These are phyloP conservation scores for Elongisporangium prolatum DNA, from an alignment of 352 stramenopile species.

Conservation along the genomic window DNA sequence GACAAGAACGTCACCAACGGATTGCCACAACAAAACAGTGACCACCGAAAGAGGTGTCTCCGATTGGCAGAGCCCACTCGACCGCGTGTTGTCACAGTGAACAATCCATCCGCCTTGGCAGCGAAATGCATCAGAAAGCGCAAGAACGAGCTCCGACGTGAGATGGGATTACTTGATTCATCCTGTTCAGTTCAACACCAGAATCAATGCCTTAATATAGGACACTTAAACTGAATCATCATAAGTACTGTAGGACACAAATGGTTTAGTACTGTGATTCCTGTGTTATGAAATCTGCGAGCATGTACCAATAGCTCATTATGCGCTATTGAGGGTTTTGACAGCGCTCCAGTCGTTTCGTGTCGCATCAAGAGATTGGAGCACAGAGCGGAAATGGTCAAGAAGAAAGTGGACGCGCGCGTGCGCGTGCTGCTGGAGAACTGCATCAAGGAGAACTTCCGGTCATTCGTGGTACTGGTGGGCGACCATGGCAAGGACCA, in stretches of 20 bases:
- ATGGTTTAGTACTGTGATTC: neutral
- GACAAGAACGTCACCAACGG: neutral
- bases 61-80: neutral
- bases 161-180: no score
- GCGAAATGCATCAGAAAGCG: no score
- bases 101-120: neutral
- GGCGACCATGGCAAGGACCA: constrained; percentile 99
- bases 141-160: no score
- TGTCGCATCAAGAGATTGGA: neutral
- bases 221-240: neutral
- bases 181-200: neutral
- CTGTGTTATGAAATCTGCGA: neutral
- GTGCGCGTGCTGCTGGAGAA: constrained; percentile 98
- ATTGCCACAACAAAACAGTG: no score
- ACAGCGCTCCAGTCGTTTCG: constrained; percentile 5
- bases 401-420: constrained; percentile 98
- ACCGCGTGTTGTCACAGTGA: neutral
- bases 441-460: constrained; percentile 95
- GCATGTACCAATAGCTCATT: neutral
- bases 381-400: constrained; percentile 84
- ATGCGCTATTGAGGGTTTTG: neutral
- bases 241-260: neutral
- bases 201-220: neutral
- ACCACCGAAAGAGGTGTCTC: neutral
- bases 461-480: constrained; percentile 97